Base-by-base conservation (phyloP, 2,329 filamentous ascomycete species). In the Sporothrix dimorphospora region DNA sequence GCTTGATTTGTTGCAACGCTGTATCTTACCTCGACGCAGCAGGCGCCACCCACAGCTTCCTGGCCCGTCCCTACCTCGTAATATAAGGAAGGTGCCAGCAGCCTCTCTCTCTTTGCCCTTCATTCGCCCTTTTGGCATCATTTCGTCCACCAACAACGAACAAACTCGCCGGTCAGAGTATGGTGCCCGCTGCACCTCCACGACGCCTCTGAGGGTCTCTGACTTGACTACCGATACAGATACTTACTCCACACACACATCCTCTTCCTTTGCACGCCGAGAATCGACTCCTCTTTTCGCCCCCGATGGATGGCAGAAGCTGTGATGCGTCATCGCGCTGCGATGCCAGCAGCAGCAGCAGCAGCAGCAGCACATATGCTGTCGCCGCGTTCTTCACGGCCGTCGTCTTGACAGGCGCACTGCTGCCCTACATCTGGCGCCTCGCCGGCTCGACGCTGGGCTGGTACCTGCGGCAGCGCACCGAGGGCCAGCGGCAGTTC, bases 401-500 rank as follows among this genome's bases (percentile, higher is more conserved):
- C 0, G 24, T 66, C 0, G 53, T 82, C 65, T 68, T 80, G 55
- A 71, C 78, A 21, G 77, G 80, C 4, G 51, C 81, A 53, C 71
- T 82, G 8, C 75, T 83, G 47, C 81, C 81, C 21, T 69, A 80
- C 21, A 71, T 87, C 40, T 80, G 81, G 75, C 79, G 78, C 7
- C 76, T 78, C 3, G 51, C 83, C 1, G 86, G 87, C 21, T 77
- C 79, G 7, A 75, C 81, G 4, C 76, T 90, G 27, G 91, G 91
- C 74, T 91, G 85, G 83, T 86, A 88, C 75, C 81, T 93, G 72
- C 84, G 83, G 70, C 89, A 85, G 78, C 89, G 89, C 79, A 91
- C 90, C 0, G 86, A 88, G 21, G 89, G 88, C 71, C 86, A 90
- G 69, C 86, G 87, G 63, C 83, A 85, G 71, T 83, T 87, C 69